Evolutionary conservation across 495 filamentous ascomycete genomes (phyloP).

Genomic region (Lasiosphaeria ovina): DNA sequence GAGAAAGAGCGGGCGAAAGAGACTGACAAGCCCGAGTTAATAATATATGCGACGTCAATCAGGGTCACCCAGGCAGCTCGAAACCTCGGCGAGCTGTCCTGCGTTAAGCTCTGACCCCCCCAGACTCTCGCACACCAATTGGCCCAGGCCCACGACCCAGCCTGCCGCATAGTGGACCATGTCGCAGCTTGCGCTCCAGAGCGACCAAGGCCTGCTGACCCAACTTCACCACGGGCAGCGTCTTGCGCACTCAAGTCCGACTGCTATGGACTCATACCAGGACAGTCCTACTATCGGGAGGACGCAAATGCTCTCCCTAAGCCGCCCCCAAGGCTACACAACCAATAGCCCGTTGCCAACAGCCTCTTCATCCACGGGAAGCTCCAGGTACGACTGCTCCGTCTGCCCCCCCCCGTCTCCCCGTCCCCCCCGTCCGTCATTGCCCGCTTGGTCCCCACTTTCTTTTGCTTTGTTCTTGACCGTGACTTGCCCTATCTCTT

Average conservation of each 20-base stretch:
- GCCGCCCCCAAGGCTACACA: slow-evolving; percentile 16
- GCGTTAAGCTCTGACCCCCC: slow-evolving; percentile 36
- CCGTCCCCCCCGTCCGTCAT: not conserved
- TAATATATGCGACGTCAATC: slow-evolving; percentile 49
- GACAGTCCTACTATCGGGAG: slow-evolving; percentile 42
- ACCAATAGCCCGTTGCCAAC: slow-evolving; percentile 29
- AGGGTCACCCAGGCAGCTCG: slow-evolving; percentile 48
- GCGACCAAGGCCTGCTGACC: slow-evolving; percentile 37
- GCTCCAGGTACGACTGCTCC: slow-evolving; percentile 25
- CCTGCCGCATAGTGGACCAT: slow-evolving; percentile 38
- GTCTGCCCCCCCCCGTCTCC: not conserved
- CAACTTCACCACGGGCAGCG: slow-evolving; percentile 30
- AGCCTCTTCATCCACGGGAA: slow-evolving; percentile 18
- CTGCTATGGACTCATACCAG: slow-evolving; percentile 31
- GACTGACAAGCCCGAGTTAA: slow-evolving; percentile 14
- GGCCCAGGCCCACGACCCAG: slow-evolving; percentile 24
- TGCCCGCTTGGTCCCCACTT: slow-evolving; percentile 2
- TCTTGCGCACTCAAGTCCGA: slow-evolving; percentile 22
- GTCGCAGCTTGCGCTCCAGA: slow-evolving; percentile 47
- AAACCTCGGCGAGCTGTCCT: slow-evolving; percentile 43
- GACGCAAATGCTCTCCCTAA: slow-evolving; percentile 21
- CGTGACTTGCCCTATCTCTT: slow-evolving; percentile 6
- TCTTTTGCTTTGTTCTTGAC: slow-evolving; percentile 3
- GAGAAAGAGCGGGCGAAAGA: not conserved
- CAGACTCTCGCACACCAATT: slow-evolving; percentile 21